phyloP scores from a whole-genome alignment of 352 stramenopile species.

The Globisporangium rhizosaccharum region DNA sequence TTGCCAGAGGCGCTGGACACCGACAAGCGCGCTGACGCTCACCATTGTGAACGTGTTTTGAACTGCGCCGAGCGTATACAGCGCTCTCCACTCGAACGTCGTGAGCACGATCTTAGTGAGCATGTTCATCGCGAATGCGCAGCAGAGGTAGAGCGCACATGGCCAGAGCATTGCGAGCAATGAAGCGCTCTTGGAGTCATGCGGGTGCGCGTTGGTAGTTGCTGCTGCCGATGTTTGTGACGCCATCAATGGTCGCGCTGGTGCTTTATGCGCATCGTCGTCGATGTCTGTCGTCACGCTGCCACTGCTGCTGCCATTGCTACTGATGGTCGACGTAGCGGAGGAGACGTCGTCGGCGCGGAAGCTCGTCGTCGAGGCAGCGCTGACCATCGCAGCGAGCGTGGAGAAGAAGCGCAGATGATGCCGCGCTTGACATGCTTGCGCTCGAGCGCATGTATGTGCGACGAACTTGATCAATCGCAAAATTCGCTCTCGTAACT shows the following conservation, averaged over 20 bases:
- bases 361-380: background rate
- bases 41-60: conserved; percentile 61
- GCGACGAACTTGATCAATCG: too few species aligned
- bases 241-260: background rate
- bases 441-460: too few species aligned
- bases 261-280: background rate
- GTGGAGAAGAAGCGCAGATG: background rate
- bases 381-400: background rate
- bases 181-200: background rate
- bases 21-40: conserved; percentile 27
- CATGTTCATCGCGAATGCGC: conserved; percentile 72
- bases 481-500: too few species aligned
- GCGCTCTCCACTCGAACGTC: conserved; percentile 46
- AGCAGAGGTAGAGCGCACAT: conserved; percentile 59
- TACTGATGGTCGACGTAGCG: background rate
- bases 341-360: too few species aligned
- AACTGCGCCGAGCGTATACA: conserved; percentile 56
- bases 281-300: too few species aligned
- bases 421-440: background rate
- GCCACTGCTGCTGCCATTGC: background rate
- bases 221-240: background rate
- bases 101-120: conserved; percentile 70
- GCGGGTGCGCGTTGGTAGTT: background rate
- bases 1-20: conserved; percentile 8
- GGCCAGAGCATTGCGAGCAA: conserved; percentile 43